Evolutionary conservation across 129 eudicot genomes (phyloP), one percentile per base, ranked within the genome.

Genomic region (Flaveria linearis): DNA sequence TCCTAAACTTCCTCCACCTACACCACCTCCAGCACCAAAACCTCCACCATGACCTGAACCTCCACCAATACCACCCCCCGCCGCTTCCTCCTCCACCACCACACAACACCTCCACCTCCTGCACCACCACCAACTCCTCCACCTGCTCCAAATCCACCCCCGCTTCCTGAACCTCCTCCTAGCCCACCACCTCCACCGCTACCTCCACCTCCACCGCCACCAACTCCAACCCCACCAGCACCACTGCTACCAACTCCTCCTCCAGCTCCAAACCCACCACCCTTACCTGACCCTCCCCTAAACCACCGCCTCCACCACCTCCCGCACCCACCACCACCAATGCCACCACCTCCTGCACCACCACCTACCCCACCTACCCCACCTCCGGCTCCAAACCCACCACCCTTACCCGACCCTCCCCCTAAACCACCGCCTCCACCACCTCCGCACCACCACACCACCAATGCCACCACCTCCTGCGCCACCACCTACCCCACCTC

Each of bases 261-360:
- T 15, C 90, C 90, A 9, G 83, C 88, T 30, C 92, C 92, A 16
- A 82, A 76, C 2, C 92, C 92, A n/a, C 87, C 87, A 9, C 88
- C 88, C 0, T 87, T 81, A 2, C 91, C 91, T 15, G 78, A 78
- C 16, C 86, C 88, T 39, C 89, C 89, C 89, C 87, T 7, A 85
- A 85, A 5, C 85, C 57, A 9, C 86, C 83, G 0, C 86, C 80
- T 7, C 88, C 88, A 3, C 86, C 84, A 3, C 76, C 53, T 5
- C 83, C 80, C 0, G 66, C 82, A 13, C 77, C 76, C n/a, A 18
- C 81, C 81, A 1, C 83, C 86, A 16, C 79, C 84, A 11, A n/a
- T 56, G 0, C 84, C 85, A 42, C 81, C 83, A 72, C 77, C 80
- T 25, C 75, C 80, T 1, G 77, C 69, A 28, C 76, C 81, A 1